Evolutionary conservation across 495 filamentous ascomycete species (phyloP).

Genomic region (Sordaria brevicollis): DNA sequence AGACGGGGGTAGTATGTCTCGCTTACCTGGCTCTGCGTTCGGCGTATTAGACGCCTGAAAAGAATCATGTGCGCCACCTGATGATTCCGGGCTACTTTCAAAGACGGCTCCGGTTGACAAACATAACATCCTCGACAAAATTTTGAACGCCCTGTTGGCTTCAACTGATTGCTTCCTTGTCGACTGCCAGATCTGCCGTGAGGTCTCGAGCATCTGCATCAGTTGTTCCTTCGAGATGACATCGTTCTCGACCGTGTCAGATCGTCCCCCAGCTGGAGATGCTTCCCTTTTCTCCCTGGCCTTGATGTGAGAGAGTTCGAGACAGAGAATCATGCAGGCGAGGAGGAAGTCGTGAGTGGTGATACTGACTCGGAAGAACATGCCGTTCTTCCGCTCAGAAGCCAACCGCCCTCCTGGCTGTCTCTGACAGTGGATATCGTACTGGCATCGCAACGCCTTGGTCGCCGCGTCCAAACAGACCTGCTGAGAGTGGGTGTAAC

Average conservation of each 20-base stretch:
- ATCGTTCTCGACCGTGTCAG: neutral
- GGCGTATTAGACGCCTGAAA: neutral
- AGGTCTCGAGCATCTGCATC: conserved; percentile 14
- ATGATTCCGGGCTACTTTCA: conserved; percentile 11
- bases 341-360: conserved; percentile 27
- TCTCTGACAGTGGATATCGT: conserved; percentile 23
- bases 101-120: conserved; percentile 12
- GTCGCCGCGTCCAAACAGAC: conserved; percentile 26
- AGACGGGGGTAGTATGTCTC: neutral
- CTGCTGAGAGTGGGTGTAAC: conserved; percentile 24
- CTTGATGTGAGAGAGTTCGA: conserved; percentile 17
- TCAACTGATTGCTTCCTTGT: conserved; percentile 8
- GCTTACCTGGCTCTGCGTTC: neutral
- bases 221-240: conserved; percentile 14
- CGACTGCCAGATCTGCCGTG: conserved; percentile 16
- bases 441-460: conserved; percentile 26
- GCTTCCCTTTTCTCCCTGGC: conserved; percentile 7
- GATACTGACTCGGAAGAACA: conserved; percentile 23
- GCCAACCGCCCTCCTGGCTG: conserved; percentile 23
- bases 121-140: conserved; percentile 17
- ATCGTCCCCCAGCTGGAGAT: neutral
- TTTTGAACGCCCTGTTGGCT: conserved; percentile 18
- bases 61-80: neutral
- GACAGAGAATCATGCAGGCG: conserved; percentile 31
- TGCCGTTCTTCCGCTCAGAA: conserved; percentile 9